Base-by-base conservation (phyloP, 257 asterid genomes). In the Przewalskia tangutica region DNA sequence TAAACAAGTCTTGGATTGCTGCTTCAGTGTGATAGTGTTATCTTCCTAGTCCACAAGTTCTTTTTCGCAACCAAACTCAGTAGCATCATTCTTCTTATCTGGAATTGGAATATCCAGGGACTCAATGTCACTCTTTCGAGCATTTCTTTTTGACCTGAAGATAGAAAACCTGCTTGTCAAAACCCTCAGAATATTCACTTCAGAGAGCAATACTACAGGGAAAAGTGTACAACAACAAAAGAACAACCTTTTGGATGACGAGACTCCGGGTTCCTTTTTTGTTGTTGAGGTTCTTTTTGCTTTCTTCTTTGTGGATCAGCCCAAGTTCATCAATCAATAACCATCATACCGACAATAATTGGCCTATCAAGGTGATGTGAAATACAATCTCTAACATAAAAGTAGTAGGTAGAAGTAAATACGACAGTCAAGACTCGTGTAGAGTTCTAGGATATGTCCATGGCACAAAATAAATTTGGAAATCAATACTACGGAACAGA, bases 401-500 rank as follows among this genome's bases (percentile, higher is more conserved):
- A n/a, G n/a, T 70, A 70, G 38, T 18, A 70, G 55, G 36, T 3
- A 18, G 55, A 70, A 70, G 17, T 17, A 44, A 44, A 70, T 38
- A 38, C 42, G 23, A 59, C 50, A 8, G 73, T 48, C 50, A 80
- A 23, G 32, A 80, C 10, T 60, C n/a, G 20, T 23, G 83, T 23
- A 62, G 82, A 34, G 16, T 7, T 13, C 59, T 73, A 73, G 60
- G 60, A 48, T 48, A 23, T 27, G 40, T 38, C 42, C 42, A 38
- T 38, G 42, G 42, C 12, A 23, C 60, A 73, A 48, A 20, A 56
- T 16, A 56, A 2, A 56, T 16, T 8, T 56, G 67, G 38, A 8
- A 60, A 36, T 60, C 67, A 11, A 14, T 53, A 77, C 90, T 83
- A 87, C 88, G 55, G 82, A 44, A 81, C 62, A 63, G 82, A 64